Evolutionary conservation across 108 stramenopile species (phyloP).

Genomic region (Cylindrotheca fusiformis): DNA sequence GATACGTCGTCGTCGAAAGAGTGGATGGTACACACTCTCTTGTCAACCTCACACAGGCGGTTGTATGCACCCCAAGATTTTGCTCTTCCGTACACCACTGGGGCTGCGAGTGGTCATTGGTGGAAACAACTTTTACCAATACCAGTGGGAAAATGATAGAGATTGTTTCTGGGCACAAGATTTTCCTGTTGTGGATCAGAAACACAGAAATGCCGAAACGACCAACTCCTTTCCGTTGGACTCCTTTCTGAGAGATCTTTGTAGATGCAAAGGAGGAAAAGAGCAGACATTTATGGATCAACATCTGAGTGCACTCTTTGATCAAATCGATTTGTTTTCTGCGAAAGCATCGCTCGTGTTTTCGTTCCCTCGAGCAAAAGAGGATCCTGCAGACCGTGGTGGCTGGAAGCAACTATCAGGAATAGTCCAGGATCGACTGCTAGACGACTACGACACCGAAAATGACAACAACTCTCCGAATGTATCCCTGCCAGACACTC

Average conservation of each 20-base stretch:
- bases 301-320: neutral
- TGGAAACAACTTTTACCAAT: constrained; percentile 9
- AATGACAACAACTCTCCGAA: neutral
- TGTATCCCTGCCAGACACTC: neutral
- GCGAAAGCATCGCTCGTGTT: neutral
- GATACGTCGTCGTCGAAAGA: neutral
- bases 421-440: neutral
- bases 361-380: constrained; percentile 6
- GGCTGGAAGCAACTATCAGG: neutral
- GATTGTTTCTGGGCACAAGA: constrained; percentile 22
- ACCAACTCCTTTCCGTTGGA: neutral
- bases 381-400: neutral
- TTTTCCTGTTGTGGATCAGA: neutral
- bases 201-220: neutral
- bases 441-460: neutral
- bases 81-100: neutral
- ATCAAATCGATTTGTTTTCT: neutral
- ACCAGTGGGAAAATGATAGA: constrained; percentile 15
- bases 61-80: constrained; percentile 1
- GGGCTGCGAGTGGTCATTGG: constrained; percentile 13
- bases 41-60: neutral
- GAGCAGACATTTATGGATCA: neutral
- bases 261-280: neutral
- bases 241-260: neutral
- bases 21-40: constrained; percentile 3